Percentiles rank a stretch among this genome's conserved stretches.
Evolutionary conservation across 345 rosid genomes (phyloP).

Genomic region (Pseudoturritis turrita): DNA sequence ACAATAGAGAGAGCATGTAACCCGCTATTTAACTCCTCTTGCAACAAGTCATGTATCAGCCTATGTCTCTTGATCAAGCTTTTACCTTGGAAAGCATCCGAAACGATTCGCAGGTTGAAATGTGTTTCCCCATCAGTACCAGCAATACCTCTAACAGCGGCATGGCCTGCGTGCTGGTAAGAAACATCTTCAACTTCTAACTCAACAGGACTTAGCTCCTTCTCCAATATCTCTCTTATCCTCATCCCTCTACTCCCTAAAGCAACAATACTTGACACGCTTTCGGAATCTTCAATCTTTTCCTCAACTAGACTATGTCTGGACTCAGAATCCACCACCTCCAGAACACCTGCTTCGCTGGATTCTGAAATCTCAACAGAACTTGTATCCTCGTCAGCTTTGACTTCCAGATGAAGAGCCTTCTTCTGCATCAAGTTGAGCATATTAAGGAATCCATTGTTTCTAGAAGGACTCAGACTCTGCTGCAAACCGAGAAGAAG

Average conservation of each 20-base stretch:
- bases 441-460: constrained; percentile 93
- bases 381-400: constrained; percentile 35
- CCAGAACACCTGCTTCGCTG: constrained; percentile 18
- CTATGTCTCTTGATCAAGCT: constrained; percentile 38
- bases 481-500: constrained; percentile 79
- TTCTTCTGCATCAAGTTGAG: constrained; percentile 88
- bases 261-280: constrained; percentile 5
- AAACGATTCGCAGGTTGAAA: constrained; percentile 30
- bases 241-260: constrained; percentile 79
- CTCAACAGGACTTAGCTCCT: constrained; percentile 58
- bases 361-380: constrained; percentile 5
- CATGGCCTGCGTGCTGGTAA: constrained; percentile 68
- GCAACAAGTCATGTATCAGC: constrained; percentile 22
- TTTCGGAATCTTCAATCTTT: constrained; percentile 5
- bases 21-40: constrained; percentile 32
- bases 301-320: not conserved
- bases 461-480: constrained; percentile 81
- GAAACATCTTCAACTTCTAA: constrained; percentile 73
- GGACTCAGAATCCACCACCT: constrained; percentile 9
- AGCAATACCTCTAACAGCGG: constrained; percentile 24
- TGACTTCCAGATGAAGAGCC: constrained; percentile 50
- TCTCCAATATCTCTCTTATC: constrained; percentile 65
- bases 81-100: constrained; percentile 31
- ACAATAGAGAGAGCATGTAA: constrained; percentile 35
- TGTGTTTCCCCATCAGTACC: constrained; percentile 33